These are phyloP conservation scores for Ogataea sp. DNA, from an alignment of 805 yeast genomes.

Conservation along the genomic window DNA sequence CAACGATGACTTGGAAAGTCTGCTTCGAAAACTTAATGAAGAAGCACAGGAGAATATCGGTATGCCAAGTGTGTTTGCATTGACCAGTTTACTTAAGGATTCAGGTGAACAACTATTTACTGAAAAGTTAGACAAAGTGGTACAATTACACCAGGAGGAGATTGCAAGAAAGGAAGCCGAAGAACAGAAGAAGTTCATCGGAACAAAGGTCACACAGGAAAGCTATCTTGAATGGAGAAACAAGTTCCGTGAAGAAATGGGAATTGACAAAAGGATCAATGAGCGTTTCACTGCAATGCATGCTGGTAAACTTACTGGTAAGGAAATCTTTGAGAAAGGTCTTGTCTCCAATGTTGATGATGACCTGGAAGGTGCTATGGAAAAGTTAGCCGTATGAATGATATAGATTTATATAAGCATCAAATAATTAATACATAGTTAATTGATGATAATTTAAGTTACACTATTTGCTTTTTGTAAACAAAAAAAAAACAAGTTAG, in stretches of 20 bases:
- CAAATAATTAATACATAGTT: no score
- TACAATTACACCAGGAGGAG: conserved; percentile 32
- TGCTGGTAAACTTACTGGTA: conserved; percentile 75
- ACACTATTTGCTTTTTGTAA: no score
- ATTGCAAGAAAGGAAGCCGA: conserved; percentile 60
- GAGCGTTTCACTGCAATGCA: conserved; percentile 50
- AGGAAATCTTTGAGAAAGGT: conserved; percentile 85
- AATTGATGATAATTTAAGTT: no score
- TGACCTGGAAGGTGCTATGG: conserved; percentile 19
- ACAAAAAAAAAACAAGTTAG: neutral
- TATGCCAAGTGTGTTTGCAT: conserved; percentile 82
- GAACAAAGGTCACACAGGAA: conserved; percentile 82
- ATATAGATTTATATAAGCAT: no score
- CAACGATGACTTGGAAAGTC: conserved; percentile 33
- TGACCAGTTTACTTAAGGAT: conserved; percentile 73
- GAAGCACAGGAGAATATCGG: conserved; percentile 79
- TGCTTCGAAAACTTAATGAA: conserved; percentile 34
- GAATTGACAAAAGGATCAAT: conserved; percentile 51
- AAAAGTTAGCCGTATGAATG: conserved; percentile 11
- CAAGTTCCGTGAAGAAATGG: conserved; percentile 63
- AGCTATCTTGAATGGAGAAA: conserved; percentile 67
- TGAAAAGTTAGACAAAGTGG: conserved; percentile 44
- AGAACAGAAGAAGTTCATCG: conserved; percentile 85
- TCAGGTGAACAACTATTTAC: conserved; percentile 64
- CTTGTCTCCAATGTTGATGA: conserved; percentile 57